A percentile compares a stretch with the other conserved stretches of the same genome.
Conservation (phyloP, 176 grass and related monocot genomes). For the Hordeum marinum region DNA sequence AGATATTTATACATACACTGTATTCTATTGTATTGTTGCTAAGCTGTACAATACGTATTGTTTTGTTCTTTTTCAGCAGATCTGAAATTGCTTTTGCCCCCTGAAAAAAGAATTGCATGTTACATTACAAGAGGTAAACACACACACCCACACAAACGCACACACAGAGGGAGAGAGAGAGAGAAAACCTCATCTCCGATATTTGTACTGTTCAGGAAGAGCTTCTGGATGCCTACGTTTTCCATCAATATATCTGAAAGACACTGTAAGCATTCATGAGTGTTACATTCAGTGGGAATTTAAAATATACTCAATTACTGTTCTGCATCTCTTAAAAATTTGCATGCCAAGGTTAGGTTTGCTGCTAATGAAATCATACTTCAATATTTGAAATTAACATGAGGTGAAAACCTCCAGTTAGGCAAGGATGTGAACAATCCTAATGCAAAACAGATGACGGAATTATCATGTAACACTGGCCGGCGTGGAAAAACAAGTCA, state of each 20-base stretch:
- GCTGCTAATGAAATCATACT: constrained; percentile 3
- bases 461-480: background rate
- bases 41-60: constrained; percentile 72
- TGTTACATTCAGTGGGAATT: constrained; percentile 48
- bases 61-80: constrained; percentile 87
- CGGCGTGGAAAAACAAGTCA: constrained; percentile 7
- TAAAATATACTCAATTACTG: constrained; percentile 12
- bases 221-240: constrained; percentile 89
- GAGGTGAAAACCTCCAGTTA: background rate
- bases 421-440: constrained; percentile 1
- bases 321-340: background rate
- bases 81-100: constrained; percentile 82
- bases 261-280: constrained; percentile 77
- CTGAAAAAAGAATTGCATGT: constrained; percentile 40
- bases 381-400: background rate
- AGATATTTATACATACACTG: constrained; percentile 51
- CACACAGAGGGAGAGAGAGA: background rate
- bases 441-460: background rate
- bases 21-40: constrained; percentile 96
- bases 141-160: background rate
- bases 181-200: constrained; percentile 83
- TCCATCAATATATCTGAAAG: constrained; percentile 93
- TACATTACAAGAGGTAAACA: background rate
- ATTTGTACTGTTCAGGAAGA: constrained; percentile 82
- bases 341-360: background rate